Percentiles rank a stretch among this genome's conserved stretches.
phyloP scores from a whole-genome alignment of 169 alveolate species.

The Plasmodium reichenowi region DNA sequence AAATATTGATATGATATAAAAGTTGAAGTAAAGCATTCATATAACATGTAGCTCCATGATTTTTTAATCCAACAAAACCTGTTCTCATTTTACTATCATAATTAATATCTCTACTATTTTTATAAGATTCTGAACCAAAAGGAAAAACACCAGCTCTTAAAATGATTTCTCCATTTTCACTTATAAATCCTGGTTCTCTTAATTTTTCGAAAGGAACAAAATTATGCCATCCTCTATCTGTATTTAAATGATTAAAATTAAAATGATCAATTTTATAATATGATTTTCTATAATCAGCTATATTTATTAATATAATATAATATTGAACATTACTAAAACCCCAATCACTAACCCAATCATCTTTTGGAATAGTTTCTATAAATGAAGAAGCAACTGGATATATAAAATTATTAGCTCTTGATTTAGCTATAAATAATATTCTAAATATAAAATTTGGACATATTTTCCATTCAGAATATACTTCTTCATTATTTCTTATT shows the following conservation, averaged over 20 bases:
- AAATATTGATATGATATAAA: conserved; percentile 96
- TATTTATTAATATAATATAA: conserved; percentile 85
- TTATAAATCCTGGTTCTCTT: conserved; percentile 83
- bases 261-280: conserved; percentile 83
- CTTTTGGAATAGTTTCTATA: conserved; percentile 85
- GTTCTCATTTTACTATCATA: conserved; percentile 88
- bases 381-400: conserved; percentile 79
- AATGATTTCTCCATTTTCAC: conserved; percentile 81
- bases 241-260: conserved; percentile 84
- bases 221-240: conserved; percentile 91
- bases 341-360: conserved; percentile 91
- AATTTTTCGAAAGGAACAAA: conserved; percentile 79
- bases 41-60: conserved; percentile 99
- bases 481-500: conserved; percentile 60
- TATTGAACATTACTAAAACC: conserved; percentile 87
- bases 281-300: conserved; percentile 83
- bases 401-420: conserved; percentile 50
- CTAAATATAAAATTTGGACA: conserved; percentile 74
- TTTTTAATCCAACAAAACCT: conserved; percentile 96
- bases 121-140: conserved; percentile 84
- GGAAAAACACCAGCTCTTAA: conserved; percentile 88
- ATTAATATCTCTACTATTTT: conserved; percentile 79
- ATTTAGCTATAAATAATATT: conserved; percentile 56
- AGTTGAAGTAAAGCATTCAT: conserved; percentile 98
- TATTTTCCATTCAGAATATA: conserved; percentile 66